These are phyloP conservation scores for Daldinia bambusicola DNA, from an alignment of 495 filamentous ascomycete species.

Conservation along the genomic window DNA sequence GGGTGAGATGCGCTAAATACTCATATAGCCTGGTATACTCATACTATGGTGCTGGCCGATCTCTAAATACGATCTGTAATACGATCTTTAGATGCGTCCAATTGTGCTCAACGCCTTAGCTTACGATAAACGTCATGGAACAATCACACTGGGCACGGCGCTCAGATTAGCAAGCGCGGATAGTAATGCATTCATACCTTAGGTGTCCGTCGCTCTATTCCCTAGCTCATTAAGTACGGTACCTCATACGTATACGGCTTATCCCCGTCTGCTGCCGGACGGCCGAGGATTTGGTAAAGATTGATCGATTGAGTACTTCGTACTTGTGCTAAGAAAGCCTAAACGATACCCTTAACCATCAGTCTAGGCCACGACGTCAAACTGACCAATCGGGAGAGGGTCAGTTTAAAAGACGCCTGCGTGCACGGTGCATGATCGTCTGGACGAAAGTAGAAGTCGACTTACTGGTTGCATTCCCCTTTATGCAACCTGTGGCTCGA, in stretches of 20 bases:
- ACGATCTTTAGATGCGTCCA: conserved; percentile 28
- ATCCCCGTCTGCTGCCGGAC: conserved; percentile 10
- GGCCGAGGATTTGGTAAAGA: conserved; percentile 17
- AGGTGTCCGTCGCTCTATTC: neutral
- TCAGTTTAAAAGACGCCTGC: conserved; percentile 13
- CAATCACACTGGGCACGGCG: neutral
- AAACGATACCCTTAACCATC: neutral
- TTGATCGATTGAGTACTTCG: neutral
- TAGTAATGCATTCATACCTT: neutral
- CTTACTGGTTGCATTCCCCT: conserved; percentile 34
- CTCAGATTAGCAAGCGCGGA: conserved; percentile 2
- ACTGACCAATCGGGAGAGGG: conserved; percentile 33
- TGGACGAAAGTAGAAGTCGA: conserved; percentile 25
- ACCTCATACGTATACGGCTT: conserved; percentile 5
- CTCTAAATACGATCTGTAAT: conserved; percentile 35
- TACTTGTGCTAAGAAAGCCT: neutral
- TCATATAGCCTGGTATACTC: conserved; percentile 16
- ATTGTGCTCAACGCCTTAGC: conserved; percentile 24
- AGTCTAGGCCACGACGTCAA: conserved; percentile 6
- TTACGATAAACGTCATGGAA: conserved; percentile 21
- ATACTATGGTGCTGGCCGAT: conserved; percentile 25
- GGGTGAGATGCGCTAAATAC: conserved; percentile 18
- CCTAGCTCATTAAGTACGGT: no score
- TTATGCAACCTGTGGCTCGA: conserved; percentile 39
- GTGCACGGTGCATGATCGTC: conserved; percentile 39